Conservation (phyloP, 2,329 filamentous ascomycete species). For the Fusarium sp. region DNA sequence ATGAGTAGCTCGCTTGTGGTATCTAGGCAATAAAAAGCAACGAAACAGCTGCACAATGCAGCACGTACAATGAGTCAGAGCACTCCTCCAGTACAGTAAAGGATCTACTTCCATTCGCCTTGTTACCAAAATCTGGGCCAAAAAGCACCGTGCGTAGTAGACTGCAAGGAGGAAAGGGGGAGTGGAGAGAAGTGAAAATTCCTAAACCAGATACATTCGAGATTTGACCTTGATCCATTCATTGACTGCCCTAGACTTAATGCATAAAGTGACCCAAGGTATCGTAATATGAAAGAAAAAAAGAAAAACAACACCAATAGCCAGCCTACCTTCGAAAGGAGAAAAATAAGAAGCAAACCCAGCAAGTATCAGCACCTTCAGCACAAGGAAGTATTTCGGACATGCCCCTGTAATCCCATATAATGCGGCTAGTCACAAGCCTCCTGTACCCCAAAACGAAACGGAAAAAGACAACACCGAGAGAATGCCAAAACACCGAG, state of each 20-base stretch:
- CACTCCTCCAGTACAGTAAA: slow-evolving; percentile 22
- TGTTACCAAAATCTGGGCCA: background rate
- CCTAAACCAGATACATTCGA: slow-evolving; percentile 17
- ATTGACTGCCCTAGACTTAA: slow-evolving; percentile 13
- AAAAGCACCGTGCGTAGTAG: slow-evolving; percentile 11
- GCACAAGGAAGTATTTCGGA: slow-evolving; percentile 20
- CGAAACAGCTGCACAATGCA: slow-evolving; percentile 41
- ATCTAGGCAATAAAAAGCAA: slow-evolving; percentile 39
- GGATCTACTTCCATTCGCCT: slow-evolving; percentile 15
- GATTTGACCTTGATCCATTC: slow-evolving; percentile 27
- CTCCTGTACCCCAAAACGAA: slow-evolving; percentile 18
- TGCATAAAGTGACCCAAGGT: slow-evolving; percentile 29
- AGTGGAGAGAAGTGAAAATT: slow-evolving; percentile 30
- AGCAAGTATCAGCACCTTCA: slow-evolving; percentile 12
- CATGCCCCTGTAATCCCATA: slow-evolving; percentile 38
- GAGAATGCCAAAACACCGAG: slow-evolving; percentile 33
- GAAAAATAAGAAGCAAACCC: slow-evolving; percentile 16
- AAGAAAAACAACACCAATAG: slow-evolving; percentile 3
- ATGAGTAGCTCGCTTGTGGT: slow-evolving; percentile 39
- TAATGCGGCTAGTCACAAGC: slow-evolving; percentile 33
- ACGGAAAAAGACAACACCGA: slow-evolving; percentile 9
- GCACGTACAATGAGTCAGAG: slow-evolving; percentile 39
- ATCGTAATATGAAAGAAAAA: slow-evolving; percentile 34
- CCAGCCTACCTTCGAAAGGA: slow-evolving; percentile 14
- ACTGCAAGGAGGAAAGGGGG: slow-evolving; percentile 17